Percentiles rank a stretch among this genome's conserved stretches.
These are phyloP conservation scores for Trichophyton schoenleinii DNA, from an alignment of 2,329 filamentous ascomycete species.

Conservation along the genomic window DNA sequence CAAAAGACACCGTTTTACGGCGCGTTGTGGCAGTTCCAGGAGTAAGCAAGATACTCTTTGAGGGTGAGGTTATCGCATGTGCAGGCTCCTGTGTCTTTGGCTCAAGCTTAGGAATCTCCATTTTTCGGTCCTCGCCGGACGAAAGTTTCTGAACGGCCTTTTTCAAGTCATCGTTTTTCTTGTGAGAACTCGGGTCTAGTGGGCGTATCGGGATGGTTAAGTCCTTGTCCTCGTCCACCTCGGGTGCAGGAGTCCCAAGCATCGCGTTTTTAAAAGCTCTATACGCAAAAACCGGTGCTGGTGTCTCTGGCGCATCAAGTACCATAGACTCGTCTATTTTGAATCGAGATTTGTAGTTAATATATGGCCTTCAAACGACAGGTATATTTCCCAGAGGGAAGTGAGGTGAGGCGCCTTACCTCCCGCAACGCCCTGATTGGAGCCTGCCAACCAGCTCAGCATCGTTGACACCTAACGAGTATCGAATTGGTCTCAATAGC, in stretches of 20 bases:
- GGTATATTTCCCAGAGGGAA: conserved; percentile 1
- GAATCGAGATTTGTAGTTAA: conserved; percentile 4
- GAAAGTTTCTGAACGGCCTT: conserved; percentile 15
- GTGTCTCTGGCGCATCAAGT: conserved; percentile 49
- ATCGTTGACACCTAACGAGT: conserved; percentile 12
- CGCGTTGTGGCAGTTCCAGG: conserved; percentile 45
- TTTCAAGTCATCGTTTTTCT: conserved; percentile 5
- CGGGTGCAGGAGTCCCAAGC: conserved; percentile 44
- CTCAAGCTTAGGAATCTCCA: conserved; percentile 3
- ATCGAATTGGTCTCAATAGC: neutral
- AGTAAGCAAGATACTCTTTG: conserved; percentile 53
- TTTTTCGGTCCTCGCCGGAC: neutral
- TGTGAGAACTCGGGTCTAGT: conserved; percentile 8
- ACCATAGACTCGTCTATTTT: conserved; percentile 15
- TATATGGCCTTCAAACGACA: neutral
- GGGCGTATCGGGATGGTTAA: conserved; percentile 13
- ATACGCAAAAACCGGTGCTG: conserved; percentile 53
- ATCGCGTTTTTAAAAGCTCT: conserved; percentile 49
- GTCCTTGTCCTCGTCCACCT: conserved; percentile 35
- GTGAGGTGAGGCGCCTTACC: conserved; percentile 14
- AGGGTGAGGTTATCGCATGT: conserved; percentile 36
- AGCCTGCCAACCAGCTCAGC: conserved; percentile 25
- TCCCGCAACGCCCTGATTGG: conserved; percentile 19
- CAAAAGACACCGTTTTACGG: conserved; percentile 51
- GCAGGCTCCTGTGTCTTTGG: conserved; percentile 11